Conservation (phyloP, 176 grass and related monocot genomes). For the Oryza australiensis region DNA sequence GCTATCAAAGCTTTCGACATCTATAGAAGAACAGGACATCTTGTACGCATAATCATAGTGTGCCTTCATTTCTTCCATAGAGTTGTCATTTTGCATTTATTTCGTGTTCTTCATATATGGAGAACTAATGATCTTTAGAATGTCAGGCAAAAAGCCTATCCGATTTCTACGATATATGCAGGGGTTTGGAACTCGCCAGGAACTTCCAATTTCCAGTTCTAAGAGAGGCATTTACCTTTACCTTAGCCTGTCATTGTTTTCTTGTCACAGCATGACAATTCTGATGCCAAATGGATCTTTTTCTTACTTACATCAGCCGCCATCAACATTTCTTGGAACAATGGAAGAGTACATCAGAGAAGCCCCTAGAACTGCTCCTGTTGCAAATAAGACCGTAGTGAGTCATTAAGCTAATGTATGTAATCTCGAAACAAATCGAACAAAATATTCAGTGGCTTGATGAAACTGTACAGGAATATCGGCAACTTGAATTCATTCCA, state of each 20-base stretch:
- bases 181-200: constrained; percentile 71
- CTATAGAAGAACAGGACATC: constrained; percentile 71
- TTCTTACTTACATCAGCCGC: constrained; percentile 51
- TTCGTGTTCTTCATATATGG: not conserved
- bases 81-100: not conserved
- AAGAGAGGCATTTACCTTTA: constrained; percentile 53
- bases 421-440: not conserved
- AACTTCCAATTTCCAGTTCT: constrained; percentile 78
- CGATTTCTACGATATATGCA: constrained; percentile 78
- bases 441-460: not conserved
- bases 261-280: not conserved
- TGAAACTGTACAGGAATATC: constrained; percentile 60
- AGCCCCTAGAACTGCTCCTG: constrained; percentile 51
- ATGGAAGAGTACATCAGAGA: constrained; percentile 98
- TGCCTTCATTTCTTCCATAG: not conserved
- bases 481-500: constrained; percentile 37
- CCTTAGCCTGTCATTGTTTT: not conserved
- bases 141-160: constrained; percentile 70
- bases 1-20: constrained; percentile 75
- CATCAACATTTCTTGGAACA: constrained; percentile 65
- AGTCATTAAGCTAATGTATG: constrained; percentile 31
- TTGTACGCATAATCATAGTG: constrained; percentile 37
- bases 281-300: constrained; percentile 20
- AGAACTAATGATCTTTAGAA: constrained; percentile 18
- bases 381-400: constrained; percentile 58